phyloP scores from a whole-genome alignment of 345 rosid species.

The Jatropha curcas region DNA sequence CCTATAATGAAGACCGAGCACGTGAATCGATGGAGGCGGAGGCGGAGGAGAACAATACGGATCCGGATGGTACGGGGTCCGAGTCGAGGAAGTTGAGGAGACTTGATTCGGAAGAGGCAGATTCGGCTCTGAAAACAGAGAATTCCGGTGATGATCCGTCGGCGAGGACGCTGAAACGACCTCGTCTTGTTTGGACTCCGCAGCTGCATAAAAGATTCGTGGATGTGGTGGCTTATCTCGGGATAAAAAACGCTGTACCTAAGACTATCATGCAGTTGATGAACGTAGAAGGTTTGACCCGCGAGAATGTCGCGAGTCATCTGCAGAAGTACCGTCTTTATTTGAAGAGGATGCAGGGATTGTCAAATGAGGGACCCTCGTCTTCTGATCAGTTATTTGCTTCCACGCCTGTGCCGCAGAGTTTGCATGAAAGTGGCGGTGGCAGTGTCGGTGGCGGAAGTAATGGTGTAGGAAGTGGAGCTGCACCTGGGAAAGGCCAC shows the following conservation, averaged over 20 bases:
- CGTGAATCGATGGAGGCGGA: conserved; percentile 42
- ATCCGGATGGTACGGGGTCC: conserved; percentile 55
- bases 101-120: conserved; percentile 74
- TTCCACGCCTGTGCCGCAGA: conserved; percentile 70
- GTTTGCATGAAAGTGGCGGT: conserved; percentile 44
- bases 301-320: conserved; percentile 96
- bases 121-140: conserved; percentile 57
- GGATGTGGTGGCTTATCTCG: conserved; percentile 84
- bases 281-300: conserved; percentile 94
- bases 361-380: conserved; percentile 43
- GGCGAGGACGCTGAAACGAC: conserved; percentile 66
- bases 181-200: conserved; percentile 96
- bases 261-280: conserved; percentile 98
- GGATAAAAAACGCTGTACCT: conserved; percentile 92
- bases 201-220: conserved; percentile 96
- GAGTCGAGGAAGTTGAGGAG: conserved; percentile 63
- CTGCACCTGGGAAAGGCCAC: conserved; percentile 31
- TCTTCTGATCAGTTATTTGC: conserved; percentile 79
- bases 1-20: conserved; percentile 23
- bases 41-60: conserved; percentile 29
- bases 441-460: conserved; percentile 3
- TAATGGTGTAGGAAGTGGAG: background rate
- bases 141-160: conserved; percentile 55
- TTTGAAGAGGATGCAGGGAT: conserved; percentile 86
- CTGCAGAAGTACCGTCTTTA: conserved; percentile 90